Base-by-base conservation (phyloP, 2,329 filamentous ascomycete species). In the Exophiala calicioides region DNA sequence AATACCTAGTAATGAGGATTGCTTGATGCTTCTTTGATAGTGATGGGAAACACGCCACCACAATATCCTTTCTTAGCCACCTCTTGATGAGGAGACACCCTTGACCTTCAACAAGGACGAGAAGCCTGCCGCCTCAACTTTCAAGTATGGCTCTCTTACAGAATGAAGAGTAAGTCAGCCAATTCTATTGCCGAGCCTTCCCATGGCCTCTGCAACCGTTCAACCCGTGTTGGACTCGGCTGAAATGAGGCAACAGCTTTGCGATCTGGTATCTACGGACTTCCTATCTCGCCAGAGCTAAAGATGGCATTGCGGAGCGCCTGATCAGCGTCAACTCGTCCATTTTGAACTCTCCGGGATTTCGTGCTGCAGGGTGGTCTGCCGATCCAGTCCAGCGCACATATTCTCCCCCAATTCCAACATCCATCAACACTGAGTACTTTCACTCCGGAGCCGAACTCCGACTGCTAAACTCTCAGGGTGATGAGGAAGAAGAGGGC, bases 351-450 rank as follows among this genome's bases (percentile, higher is more conserved):
- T 79, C 81, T 33, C 78, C 80, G 15, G 80, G 79, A 13, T 84
- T 84, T 61, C 79, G 81, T 53, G 79, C 80, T 18, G 80, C 81
- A 38, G 81, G 81, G 58, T 85, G 81, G 81, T 66, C 70, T 19
- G 66, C 71, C 9, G 77, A 80, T 50, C 68, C 71, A 19, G 69
- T 75, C 18, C 82, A 80, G 62, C 75, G 81, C 52, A 82, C 81
- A 15, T 82, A 84, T 63, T 84, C 81, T 8, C 81, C 81, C 23
- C 81, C 81, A 1, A 85, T 85, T 23, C 81, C 81, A 23, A 83
- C 81, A 3, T 77, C 79, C 3, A 72, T 82, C 52, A 76, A 77
- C 29, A 78, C 76, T 18, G 80, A 84, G 55, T 84, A 84, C 63
- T 84, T 84, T 60, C 75, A 79, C 43, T 66, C 70, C 27, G 63